phyloP scores from a whole-genome alignment of 306 rosid species.

The Sphenostylis stenocarpa region DNA sequence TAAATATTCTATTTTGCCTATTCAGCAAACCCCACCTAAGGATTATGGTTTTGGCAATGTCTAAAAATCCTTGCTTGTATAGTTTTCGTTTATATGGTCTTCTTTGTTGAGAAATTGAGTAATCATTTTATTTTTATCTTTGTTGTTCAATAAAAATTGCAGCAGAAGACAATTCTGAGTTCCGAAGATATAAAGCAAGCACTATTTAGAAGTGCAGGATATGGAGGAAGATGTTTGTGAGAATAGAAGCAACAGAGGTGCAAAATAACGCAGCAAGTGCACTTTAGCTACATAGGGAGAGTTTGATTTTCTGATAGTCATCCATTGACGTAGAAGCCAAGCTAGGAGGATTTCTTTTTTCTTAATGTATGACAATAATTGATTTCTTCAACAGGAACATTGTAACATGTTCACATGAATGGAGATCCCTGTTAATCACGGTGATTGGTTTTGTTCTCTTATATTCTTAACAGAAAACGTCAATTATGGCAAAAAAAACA shows the following conservation, averaged over 20 bases:
- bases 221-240: constrained; percentile 77
- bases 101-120: neutral
- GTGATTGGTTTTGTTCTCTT: constrained; percentile 3
- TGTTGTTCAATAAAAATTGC: constrained; percentile 48
- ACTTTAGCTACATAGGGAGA: neutral
- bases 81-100: neutral
- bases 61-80: neutral
- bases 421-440: neutral
- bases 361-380: constrained; percentile 27
- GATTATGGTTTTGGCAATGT: neutral
- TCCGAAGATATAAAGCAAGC: constrained; percentile 76
- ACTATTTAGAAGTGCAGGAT: constrained; percentile 72
- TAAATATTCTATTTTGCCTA: neutral
- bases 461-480: neutral
- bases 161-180: constrained; percentile 40
- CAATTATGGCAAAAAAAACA: neutral
- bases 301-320: neutral
- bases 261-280: constrained; percentile 13
- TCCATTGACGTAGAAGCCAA: constrained; percentile 30
- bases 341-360: constrained; percentile 1
- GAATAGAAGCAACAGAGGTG: neutral
- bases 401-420: constrained; percentile 24
- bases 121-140: neutral
- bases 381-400: constrained; percentile 26
- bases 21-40: neutral